These are phyloP conservation scores for Colletotrichum trifolii DNA, from an alignment of 2,329 filamentous ascomycete species.

Conservation along the genomic window DNA sequence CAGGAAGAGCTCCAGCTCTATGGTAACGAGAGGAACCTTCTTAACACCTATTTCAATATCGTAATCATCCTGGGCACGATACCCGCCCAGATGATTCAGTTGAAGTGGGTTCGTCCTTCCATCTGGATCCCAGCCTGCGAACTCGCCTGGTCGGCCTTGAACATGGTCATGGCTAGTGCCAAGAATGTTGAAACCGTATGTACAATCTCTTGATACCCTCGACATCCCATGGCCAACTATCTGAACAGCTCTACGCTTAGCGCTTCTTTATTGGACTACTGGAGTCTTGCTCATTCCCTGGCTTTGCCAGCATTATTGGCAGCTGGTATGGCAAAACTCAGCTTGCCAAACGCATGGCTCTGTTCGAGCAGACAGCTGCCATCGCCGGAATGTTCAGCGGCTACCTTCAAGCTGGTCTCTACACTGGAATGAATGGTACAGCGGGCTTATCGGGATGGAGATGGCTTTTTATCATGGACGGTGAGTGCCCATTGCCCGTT, in stretches of 20 bases:
- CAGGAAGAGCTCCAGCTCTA: constrained; percentile 40
- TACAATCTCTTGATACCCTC: constrained; percentile 1
- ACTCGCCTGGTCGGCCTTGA: constrained; percentile 39
- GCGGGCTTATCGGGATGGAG: constrained; percentile 48
- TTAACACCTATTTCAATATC: constrained; percentile 39
- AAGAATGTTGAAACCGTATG: constrained; percentile 39
- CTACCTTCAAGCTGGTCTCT: constrained; percentile 65
- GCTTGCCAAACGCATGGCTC: constrained; percentile 62
- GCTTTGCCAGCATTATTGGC: constrained; percentile 49
- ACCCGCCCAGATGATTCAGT: constrained; percentile 41
- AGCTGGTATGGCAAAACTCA: constrained; percentile 52
- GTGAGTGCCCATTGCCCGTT: constrained; percentile 18
- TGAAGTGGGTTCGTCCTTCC: constrained; percentile 42
- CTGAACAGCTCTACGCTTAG: constrained; percentile 51
- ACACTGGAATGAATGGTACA: constrained; percentile 49
- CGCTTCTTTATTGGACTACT: constrained; percentile 56
- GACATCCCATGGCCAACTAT: neutral
- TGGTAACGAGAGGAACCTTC: constrained; percentile 41
- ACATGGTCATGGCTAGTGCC: constrained; percentile 35
- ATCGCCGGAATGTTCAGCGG: constrained; percentile 67
- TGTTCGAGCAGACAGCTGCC: constrained; percentile 61
- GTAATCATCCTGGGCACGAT: constrained; percentile 41
- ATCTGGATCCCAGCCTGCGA: constrained; percentile 43
- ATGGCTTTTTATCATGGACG: constrained; percentile 55
- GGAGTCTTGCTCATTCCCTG: constrained; percentile 46